These are phyloP conservation scores for Brassica napus DNA, from an alignment of 345 rosid genomes.

Conservation along the genomic window DNA sequence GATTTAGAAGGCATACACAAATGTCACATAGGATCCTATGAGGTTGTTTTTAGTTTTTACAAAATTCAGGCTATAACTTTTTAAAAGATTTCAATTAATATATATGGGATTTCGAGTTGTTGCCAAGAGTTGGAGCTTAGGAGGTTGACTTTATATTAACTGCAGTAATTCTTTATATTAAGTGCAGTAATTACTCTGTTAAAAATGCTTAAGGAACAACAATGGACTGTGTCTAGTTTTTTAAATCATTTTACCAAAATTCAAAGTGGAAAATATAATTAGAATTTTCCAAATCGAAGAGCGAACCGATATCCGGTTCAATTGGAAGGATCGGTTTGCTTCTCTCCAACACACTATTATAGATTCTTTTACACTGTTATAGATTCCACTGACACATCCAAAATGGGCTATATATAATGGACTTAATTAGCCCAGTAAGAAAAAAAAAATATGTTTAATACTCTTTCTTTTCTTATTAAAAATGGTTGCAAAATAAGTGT, in stretches of 20 bases:
- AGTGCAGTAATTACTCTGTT: background rate
- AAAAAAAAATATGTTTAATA: background rate
- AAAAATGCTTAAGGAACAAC: background rate
- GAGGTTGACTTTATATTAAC: constrained; percentile 15
- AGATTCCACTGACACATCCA: background rate
- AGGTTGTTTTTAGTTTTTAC: too few species aligned
- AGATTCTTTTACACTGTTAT: background rate
- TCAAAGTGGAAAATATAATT: background rate
- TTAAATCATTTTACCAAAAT: background rate
- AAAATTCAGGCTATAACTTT: too few species aligned
- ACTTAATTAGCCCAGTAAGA: background rate
- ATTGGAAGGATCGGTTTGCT: background rate
- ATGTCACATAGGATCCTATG: too few species aligned
- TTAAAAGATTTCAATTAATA: too few species aligned
- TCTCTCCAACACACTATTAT: background rate
- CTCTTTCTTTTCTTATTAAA: too few species aligned
- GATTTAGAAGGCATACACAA: too few species aligned
- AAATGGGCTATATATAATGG: background rate
- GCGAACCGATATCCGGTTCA: background rate
- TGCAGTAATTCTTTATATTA: background rate
- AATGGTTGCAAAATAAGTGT: too few species aligned
- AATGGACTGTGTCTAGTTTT: background rate
- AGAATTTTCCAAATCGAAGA: background rate
- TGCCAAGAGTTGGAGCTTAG: background rate
- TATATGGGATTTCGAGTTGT: background rate